These are phyloP conservation scores for Xylaria polymorpha DNA, from an alignment of 2,329 filamentous ascomycete species.

Conservation along the genomic window DNA sequence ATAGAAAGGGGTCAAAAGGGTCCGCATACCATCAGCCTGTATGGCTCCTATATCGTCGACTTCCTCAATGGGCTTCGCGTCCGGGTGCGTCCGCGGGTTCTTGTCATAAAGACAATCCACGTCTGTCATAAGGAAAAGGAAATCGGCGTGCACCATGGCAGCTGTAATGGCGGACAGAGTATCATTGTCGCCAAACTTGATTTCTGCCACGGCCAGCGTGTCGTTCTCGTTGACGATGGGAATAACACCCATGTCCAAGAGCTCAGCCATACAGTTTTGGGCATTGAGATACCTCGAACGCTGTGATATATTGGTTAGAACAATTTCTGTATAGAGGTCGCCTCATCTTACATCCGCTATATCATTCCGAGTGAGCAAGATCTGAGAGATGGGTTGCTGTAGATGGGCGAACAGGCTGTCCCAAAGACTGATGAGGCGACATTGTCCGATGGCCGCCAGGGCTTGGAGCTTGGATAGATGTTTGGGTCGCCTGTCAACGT, in stretches of 20 bases:
- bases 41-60: slow-evolving; percentile 88
- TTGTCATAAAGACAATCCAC: slow-evolving; percentile 98
- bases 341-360: slow-evolving; percentile 81
- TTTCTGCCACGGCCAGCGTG: slow-evolving; percentile 94
- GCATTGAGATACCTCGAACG: slow-evolving; percentile 95
- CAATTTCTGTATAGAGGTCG: neutral
- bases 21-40: slow-evolving; percentile 76
- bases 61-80: slow-evolving; percentile 90
- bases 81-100: slow-evolving; percentile 86
- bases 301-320: slow-evolving; percentile 54
- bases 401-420: slow-evolving; percentile 91
- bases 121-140: slow-evolving; percentile 98
- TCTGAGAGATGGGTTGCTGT: slow-evolving; percentile 91
- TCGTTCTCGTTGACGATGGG: slow-evolving; percentile 99
- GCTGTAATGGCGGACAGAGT: slow-evolving; percentile 96
- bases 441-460: slow-evolving; percentile 95
- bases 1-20: neutral
- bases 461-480: slow-evolving; percentile 92
- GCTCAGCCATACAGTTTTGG: slow-evolving; percentile 91
- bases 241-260: slow-evolving; percentile 94
- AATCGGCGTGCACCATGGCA: slow-evolving; percentile 96
- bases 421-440: slow-evolving; percentile 94
- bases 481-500: slow-evolving; percentile 87
- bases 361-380: slow-evolving; percentile 92
- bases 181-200: slow-evolving; percentile 99